Base-by-base conservation (phyloP, 257 asterid species). In the Gentiana macrophylla region DNA sequence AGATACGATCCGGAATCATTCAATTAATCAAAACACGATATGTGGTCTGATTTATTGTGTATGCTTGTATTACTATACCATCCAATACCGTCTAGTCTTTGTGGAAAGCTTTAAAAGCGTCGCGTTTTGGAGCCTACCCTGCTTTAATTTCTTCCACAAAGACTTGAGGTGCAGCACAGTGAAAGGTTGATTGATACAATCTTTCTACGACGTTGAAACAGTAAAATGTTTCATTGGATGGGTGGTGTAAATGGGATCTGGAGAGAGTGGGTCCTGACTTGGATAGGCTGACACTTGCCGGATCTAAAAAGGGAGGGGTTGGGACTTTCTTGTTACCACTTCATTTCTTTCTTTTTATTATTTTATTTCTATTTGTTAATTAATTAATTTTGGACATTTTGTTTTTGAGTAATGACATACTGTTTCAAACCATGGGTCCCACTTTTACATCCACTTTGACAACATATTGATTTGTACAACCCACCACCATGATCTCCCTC, bases 221-320 rank as follows among this genome's bases (percentile, higher is more conserved):
- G 24, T 24, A 24, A 24, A 24, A 24, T 24, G 24, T 24, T 24
- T 24, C 24, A 24, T 24, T 0, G 24, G 24, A 24, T 52, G 71
- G 57, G 54, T 57, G 75, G 77, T 64, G 80, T 72, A 68, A 68
- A 75, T 79, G 73, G 24, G 88, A 81, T 73, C 89, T 86, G 79
- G 80, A 78, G 75, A 4, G 67, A 37, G 81, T 80, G 90, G 89
- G 87, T 63, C 83, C 52, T 37, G 43, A 24, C 60, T 69, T 48
- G 64, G 73, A 72, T 66, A 65, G 75, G 71, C 82, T 77, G 79
- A 77, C 78, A 72, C 52, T 72, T 60, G 66, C 69, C 72, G 66
- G 62, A 69, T 77, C 84, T 77, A 53, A 76, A 82, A 82, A 71
- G 82, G 72, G 58, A 6, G 82, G 72, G 59, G 67, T 62, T 73